Conservation (phyloP, 2,329 filamentous ascomycete genomes). For the Talaromyces atroroseus region DNA sequence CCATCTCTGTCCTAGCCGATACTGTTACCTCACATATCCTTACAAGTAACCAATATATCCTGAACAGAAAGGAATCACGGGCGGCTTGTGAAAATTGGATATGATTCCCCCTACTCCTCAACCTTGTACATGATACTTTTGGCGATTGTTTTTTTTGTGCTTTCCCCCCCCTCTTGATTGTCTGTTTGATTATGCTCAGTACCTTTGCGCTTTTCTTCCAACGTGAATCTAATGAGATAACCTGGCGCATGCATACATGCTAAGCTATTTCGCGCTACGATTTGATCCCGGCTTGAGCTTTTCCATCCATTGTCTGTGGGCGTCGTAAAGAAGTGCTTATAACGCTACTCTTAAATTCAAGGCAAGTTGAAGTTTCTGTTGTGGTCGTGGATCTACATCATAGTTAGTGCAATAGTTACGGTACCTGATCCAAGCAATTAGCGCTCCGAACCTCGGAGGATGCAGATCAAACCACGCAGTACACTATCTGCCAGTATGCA, state of each 20-base stretch:
- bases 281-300: too few relatives aligned
- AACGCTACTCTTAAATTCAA: too few relatives aligned
- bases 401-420: too few relatives aligned
- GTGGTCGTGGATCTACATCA: too few relatives aligned
- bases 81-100: slow-evolving; percentile 20
- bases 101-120: slow-evolving; percentile 3
- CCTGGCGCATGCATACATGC: slow-evolving; percentile 4
- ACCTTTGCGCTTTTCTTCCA: not conserved
- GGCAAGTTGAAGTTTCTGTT: too few relatives aligned
- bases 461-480: not conserved
- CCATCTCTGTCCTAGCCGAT: not conserved
- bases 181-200: slow-evolving; percentile 26
- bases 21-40: not conserved
- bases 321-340: too few relatives aligned
- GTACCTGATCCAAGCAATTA: not conserved
- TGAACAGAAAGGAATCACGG: not conserved
- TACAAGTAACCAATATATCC: slow-evolving; percentile 4
- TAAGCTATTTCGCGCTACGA: slow-evolving; percentile 4
- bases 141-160: not conserved
- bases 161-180: slow-evolving; percentile 12
- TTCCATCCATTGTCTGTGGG: too few relatives aligned
- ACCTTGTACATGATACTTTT: slow-evolving; percentile 38
- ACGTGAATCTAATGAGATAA: slow-evolving; percentile 15
- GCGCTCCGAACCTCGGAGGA: not conserved
- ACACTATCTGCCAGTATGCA: too few relatives aligned